Evolutionary conservation across 164 flowering plant species (phyloP), one percentile per base, ranked within the genome.

Genomic region (Dillenia suffruticosa): DNA sequence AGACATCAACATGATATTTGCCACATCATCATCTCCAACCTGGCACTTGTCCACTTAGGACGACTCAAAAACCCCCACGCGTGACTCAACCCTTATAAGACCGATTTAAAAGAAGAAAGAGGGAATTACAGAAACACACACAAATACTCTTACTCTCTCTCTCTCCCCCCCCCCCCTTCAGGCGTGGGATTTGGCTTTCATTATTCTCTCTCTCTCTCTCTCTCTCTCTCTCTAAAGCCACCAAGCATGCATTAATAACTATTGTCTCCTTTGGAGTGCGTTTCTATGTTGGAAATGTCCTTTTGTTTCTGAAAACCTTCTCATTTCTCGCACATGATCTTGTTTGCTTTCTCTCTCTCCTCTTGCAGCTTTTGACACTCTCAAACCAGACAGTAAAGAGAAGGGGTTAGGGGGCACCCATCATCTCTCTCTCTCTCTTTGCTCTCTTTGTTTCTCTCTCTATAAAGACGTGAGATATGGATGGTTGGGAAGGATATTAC

Each of bases 131-230:
- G 40, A 6, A 32, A 32, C 40, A 32, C 40, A 32, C 40, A 4
- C 40, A 32, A 3, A 32, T 6, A 2, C 40, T 26, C 40, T 26
- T 3, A 2, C 59, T 9, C 57, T 60, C 61, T 40, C 57, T 73
- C 61, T 56, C 67, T 63, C 51, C 51, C 49, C 58, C 71, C 62
- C 69, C 40, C 9, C 65, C 14, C 60, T 16, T 8, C 15, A 11
- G 67, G 79, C 79, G 77, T 76, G 76, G 62, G 56, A 46, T 63
- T 65, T 46, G 56, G 66, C 72, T 71, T 63, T 73, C 64, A 75
- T 73, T 73, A 61, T 70, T 66, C 63, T 16, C 57, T 46, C 59
- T n/a, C 66, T 46, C 68, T 51, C 53, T 54, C 46, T 49, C 59
- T 55, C 50, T 57, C 57, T 57, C 60, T 54, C 46, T 48, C 58